A percentile compares a stretch with the other conserved stretches of the same genome.
Evolutionary conservation across 345 rosid species (phyloP).

Genomic region (Eucalyptus paniculata): DNA sequence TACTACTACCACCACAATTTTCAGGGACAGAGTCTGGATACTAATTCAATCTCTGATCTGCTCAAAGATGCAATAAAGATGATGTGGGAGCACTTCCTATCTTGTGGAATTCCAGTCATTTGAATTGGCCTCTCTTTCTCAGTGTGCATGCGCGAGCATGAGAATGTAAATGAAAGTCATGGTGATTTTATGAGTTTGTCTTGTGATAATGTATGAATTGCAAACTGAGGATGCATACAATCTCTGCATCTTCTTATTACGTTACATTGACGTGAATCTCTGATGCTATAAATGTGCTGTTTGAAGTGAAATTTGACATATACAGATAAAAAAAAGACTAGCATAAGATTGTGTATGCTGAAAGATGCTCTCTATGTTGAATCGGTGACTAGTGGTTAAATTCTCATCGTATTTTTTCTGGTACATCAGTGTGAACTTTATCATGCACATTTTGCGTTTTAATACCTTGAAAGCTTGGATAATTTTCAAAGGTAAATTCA

Average conservation of each 20-base stretch:
- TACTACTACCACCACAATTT: background rate
- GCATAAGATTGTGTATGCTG: background rate
- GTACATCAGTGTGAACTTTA: background rate
- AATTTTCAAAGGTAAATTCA: background rate
- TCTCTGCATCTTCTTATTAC: background rate
- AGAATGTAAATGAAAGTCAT: background rate
- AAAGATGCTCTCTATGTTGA: background rate
- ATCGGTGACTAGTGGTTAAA: background rate
- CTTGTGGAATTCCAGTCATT: background rate
- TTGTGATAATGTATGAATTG: background rate
- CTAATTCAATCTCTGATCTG: background rate
- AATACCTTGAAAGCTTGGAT: background rate
- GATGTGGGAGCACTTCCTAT: conserved; percentile 30
- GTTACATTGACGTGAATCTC: background rate
- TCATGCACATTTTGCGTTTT: background rate
- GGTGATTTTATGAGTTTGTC: background rate
- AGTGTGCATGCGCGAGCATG: rapidly evolving
- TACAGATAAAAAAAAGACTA: background rate
- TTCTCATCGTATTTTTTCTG: background rate
- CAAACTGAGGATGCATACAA: background rate
- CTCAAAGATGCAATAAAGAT: conserved; percentile 21
- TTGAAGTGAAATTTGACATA: background rate
- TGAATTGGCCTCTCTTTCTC: background rate
- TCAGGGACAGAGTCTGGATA: conserved; percentile 14
- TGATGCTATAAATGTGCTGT: background rate